Evolutionary conservation across 1,284 basidiomycete species (phyloP).

Genomic region (Phenoliferia sp.): DNA sequence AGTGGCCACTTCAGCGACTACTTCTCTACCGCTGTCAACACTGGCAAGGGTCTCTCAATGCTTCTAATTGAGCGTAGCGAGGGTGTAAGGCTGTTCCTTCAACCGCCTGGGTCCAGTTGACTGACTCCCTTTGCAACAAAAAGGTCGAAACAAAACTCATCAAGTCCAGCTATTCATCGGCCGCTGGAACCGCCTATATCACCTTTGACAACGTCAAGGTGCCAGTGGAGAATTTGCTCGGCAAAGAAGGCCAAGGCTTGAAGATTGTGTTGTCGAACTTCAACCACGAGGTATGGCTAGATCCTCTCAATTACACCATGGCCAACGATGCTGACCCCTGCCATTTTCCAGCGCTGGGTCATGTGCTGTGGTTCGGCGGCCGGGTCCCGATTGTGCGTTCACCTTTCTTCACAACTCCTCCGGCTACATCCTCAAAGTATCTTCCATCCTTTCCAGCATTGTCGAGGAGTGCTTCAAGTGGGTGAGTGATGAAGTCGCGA

Average conservation of each 20-base stretch:
- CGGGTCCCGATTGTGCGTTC: constrained; percentile 38
- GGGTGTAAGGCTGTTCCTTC: constrained; percentile 53
- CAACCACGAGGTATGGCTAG: constrained; percentile 38
- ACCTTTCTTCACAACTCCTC: background rate
- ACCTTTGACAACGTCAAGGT: constrained; percentile 83
- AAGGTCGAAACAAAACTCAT: constrained; percentile 62
- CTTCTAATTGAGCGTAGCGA: constrained; percentile 55
- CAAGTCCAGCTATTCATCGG: constrained; percentile 58
- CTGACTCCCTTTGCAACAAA: constrained; percentile 66
- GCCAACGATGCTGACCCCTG: background rate
- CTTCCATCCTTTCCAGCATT: constrained; percentile 3
- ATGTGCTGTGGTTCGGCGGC: constrained; percentile 47
- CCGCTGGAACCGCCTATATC: constrained; percentile 68
- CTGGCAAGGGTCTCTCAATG: constrained; percentile 73
- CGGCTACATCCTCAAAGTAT: background rate
- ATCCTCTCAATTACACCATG: constrained; percentile 39
- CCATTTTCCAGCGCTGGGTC: constrained; percentile 44
- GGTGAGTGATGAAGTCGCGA: background rate
- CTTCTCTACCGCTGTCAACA: constrained; percentile 31
- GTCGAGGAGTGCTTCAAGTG: constrained; percentile 37
- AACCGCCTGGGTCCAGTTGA: constrained; percentile 59
- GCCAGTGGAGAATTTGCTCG: constrained; percentile 75
- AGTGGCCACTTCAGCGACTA: constrained; percentile 39
- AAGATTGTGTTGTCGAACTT: constrained; percentile 53
- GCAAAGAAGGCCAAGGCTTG: constrained; percentile 74